Evolutionary conservation across 2,329 filamentous ascomycete genomes (phyloP), one percentile per base, ranked within the genome.

Genomic region (Hymenoscyphus occultus): DNA sequence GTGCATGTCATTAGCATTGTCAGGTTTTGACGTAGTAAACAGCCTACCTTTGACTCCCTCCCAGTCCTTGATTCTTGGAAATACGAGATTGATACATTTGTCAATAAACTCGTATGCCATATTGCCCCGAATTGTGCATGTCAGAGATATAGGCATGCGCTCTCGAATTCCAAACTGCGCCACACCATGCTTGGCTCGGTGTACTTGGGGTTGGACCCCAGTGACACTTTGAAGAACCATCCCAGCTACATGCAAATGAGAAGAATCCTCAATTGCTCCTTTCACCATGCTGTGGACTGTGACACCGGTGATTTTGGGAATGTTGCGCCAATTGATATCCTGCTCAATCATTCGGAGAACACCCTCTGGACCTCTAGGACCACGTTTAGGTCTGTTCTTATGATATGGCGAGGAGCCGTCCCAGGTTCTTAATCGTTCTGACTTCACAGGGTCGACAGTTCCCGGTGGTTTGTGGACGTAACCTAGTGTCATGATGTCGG

Each of bases 61-160:
- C 90, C 92, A 99, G 72, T 99, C 95, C 83, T 98, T 99, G 79
- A 99, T 96, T 75, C 89, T 91, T 48, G 95, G 95, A 76, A 98
- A 84, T 5, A 99, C 93, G 9, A 98, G 82, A 76, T 96, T 92
- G 63, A 98, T 83, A 71, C 93, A 82, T 81, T 97, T 97, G 74
- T 94, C 90, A 56, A 99, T 76, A 77, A 99, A 97, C 77, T 97
- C 90, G 68, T 92, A 91, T 73, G 96, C 95, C 65, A 89, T 85
- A 76, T 95, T 90, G 39, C 92, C 92, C 64, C 83, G 82, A 68
- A 99, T 80, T 32, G 91, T 89, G 60, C 86, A 88, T 74, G 94
- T 97, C 71, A 91, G 86, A 66, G 91, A 87, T 35, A 92, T 83
- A 69, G 88, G 84, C 75, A 90, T 87, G 57, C 90, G 90, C 72